phyloP scores from a whole-genome alignment of 2,329 filamentous ascomycete genomes.

The Ceratocystis eucalypticola region DNA sequence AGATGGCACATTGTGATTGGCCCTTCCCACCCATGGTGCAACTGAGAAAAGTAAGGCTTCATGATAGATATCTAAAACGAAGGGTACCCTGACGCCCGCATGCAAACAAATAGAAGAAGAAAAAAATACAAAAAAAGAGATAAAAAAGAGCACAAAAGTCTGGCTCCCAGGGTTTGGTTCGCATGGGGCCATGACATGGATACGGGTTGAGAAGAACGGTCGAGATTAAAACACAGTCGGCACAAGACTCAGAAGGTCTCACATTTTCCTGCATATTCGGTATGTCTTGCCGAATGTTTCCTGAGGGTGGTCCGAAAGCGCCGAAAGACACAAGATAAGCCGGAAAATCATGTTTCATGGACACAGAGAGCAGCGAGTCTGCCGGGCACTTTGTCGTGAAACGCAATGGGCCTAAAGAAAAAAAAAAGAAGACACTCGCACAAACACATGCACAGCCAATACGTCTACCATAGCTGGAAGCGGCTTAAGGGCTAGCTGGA shows the following conservation, averaged over 20 bases:
- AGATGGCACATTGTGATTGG: constrained; percentile 2
- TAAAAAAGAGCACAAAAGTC: not conserved
- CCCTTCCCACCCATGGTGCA: not conserved
- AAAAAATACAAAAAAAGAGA: too few relatives aligned
- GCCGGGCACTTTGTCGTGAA: not conserved
- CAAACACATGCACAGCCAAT: not conserved
- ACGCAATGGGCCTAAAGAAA: not conserved
- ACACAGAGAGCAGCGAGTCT: not conserved
- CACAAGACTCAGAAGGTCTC: not conserved
- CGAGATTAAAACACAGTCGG: constrained; percentile 4
- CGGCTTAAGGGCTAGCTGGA: not conserved
- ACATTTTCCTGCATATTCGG: not conserved
- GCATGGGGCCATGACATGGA: not conserved
- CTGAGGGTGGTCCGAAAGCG: not conserved
- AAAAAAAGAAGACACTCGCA: not conserved
- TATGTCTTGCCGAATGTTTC: constrained; percentile 7
- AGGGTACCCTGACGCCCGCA: not conserved
- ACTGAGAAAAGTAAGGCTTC: not conserved
- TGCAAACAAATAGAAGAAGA: not conserved
- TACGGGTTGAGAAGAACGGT: not conserved
- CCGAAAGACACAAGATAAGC: constrained; percentile 1
- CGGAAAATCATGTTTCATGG: constrained; percentile 4
- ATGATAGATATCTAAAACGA: constrained; percentile 1
- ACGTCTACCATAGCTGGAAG: too few relatives aligned
- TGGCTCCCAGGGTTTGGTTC: not conserved